Evolutionary conservation across 208 protist genomes (phyloP).

Genomic region (Acanthamoeba lenticulata): DNA sequence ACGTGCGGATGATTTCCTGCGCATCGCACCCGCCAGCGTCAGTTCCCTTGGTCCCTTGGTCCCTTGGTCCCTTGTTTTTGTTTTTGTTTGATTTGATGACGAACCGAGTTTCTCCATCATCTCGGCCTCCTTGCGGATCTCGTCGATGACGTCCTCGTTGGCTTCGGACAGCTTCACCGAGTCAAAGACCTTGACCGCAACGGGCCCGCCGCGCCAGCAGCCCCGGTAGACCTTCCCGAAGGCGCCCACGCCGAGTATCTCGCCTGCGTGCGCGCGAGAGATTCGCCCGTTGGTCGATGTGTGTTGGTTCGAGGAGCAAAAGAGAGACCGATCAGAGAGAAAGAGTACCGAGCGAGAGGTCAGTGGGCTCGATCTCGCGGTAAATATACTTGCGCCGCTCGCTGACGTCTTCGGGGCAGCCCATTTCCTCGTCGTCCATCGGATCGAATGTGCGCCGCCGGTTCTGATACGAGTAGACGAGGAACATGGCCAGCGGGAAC

Average conservation of each 20-base stretch:
- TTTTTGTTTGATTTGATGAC: not conserved
- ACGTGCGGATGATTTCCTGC: conserved; percentile 15
- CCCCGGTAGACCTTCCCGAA: conserved; percentile 26
- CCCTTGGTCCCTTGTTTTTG: too few relatives aligned
- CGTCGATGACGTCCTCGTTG: not conserved
- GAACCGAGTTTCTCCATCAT: conserved; percentile 51
- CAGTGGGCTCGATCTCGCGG: conserved; percentile 1
- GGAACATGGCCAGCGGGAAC: not conserved
- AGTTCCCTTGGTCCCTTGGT: too few relatives aligned
- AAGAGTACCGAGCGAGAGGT: not conserved
- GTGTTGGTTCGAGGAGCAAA: not conserved
- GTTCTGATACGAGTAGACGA: not conserved
- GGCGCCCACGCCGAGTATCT: not conserved
- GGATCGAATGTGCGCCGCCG: not conserved
- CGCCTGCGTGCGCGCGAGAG: too few relatives aligned
- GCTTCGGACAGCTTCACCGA: not conserved
- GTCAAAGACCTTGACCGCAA: conserved; percentile 37
- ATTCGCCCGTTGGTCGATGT: too few relatives aligned
- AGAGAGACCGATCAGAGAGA: not conserved
- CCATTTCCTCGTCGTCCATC: conserved; percentile 20
- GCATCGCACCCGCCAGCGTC: not conserved
- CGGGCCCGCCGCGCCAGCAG: not conserved
- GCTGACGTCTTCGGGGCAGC: not conserved
- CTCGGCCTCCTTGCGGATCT: conserved; percentile 35
- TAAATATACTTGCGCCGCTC: not conserved